Conservation (phyloP, 164 flowering plant species). For the Stephania japonica region DNA sequence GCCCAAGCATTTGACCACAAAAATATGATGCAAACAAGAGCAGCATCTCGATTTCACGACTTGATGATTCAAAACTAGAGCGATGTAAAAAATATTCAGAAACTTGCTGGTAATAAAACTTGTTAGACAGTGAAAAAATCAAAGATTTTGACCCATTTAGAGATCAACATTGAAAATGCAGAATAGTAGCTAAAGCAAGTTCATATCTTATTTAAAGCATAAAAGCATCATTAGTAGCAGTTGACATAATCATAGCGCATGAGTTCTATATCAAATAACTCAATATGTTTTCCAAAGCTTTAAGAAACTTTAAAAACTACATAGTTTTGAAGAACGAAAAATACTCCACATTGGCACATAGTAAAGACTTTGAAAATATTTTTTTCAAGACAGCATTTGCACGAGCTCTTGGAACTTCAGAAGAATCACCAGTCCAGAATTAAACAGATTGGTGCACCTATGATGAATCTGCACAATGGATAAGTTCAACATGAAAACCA, state of each 20-base stretch:
- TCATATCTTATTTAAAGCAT: neutral
- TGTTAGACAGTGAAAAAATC: neutral
- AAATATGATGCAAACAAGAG: neutral
- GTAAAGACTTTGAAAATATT: neutral
- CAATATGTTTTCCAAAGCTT: slow-evolving; percentile 11
- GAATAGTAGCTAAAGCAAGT: neutral
- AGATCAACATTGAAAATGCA: neutral
- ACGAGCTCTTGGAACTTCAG: slow-evolving; percentile 54
- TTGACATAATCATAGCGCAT: neutral
- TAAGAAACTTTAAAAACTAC: slow-evolving; percentile 25
- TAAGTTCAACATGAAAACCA: slow-evolving; percentile 25
- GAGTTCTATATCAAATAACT: slow-evolving; percentile 7
- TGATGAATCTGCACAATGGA: slow-evolving; percentile 46
- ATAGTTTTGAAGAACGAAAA: slow-evolving; percentile 7
- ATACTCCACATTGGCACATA: slow-evolving; percentile 11
- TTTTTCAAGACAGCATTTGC: slow-evolving; percentile 28
- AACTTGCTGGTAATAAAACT: neutral
- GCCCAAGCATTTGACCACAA: neutral
- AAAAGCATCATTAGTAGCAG: neutral
- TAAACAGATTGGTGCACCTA: slow-evolving; percentile 39
- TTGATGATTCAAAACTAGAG: neutral
- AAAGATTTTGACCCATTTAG: neutral
- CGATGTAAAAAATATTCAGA: neutral
- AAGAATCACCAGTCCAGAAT: slow-evolving; percentile 50
- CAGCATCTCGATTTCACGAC: neutral